A percentile compares a stretch with the other conserved stretches of the same genome.
Conservation (phyloP, 129 eudicot species). For the Sambucus nigra region DNA sequence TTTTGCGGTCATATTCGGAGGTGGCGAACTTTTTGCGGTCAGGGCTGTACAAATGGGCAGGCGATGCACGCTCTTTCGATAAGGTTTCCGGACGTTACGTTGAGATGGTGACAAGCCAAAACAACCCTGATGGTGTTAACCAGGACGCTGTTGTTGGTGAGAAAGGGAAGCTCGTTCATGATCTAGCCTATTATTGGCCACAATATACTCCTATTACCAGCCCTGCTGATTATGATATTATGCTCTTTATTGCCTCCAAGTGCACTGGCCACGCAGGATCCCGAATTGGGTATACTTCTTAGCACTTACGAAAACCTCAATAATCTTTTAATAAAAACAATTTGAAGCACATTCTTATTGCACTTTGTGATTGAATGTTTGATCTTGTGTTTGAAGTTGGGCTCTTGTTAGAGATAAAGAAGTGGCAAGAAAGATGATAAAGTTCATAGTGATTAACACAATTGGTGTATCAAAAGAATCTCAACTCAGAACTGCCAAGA, state of each 20-base stretch:
- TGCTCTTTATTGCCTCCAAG: conserved; percentile 83
- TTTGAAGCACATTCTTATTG: too few relatives aligned
- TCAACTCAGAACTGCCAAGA: conserved; percentile 65
- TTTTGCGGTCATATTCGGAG: conserved; percentile 48
- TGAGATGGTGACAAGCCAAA: conserved; percentile 78
- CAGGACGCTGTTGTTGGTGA: conserved; percentile 46
- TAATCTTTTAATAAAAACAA: too few relatives aligned
- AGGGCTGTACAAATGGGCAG: conserved; percentile 65
- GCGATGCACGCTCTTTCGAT: conserved; percentile 59
- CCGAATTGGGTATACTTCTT: conserved; percentile 86
- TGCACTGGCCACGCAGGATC: conserved; percentile 98
- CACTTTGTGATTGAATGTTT: too few relatives aligned
- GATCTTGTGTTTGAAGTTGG: too few relatives aligned
- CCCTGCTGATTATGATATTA: conserved; percentile 39
- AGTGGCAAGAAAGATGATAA: conserved; percentile 59
- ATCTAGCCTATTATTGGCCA: conserved; percentile 94
- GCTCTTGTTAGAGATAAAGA: conserved; percentile 81
- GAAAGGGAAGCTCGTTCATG: conserved; percentile 50
- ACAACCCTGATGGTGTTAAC: conserved; percentile 59
- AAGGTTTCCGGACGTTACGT: conserved; percentile 59
- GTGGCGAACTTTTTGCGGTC: conserved; percentile 35
- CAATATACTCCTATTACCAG: conserved; percentile 76
- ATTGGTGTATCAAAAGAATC: conserved; percentile 90
- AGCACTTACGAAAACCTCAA: too few relatives aligned
- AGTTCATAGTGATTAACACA: conserved; percentile 47